Percentiles rank a stretch among this genome's conserved stretches.
Conservation (phyloP, 2,329 filamentous ascomycete species). For the Hypoxylon sp. region DNA sequence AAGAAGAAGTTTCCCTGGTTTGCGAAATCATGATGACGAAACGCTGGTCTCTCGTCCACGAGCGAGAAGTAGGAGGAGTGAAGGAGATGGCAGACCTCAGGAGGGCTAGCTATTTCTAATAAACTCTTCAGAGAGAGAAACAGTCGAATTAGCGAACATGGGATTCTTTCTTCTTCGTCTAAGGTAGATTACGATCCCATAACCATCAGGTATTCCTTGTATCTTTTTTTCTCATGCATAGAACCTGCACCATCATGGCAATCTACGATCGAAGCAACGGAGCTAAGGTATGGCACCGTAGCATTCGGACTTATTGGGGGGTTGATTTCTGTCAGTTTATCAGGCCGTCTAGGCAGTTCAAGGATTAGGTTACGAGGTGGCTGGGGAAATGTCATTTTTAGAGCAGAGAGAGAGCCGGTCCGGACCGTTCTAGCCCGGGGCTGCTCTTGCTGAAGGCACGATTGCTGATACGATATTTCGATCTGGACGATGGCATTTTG, state of each 20-base stretch:
- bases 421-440: conserved; percentile 11
- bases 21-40: conserved; percentile 50
- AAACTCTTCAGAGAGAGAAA: conserved; percentile 6
- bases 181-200: conserved; percentile 10
- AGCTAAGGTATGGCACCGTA: conserved; percentile 4
- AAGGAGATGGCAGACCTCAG: conserved; percentile 1
- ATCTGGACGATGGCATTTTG: too few species aligned
- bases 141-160: conserved; percentile 6
- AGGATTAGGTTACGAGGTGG: too few species aligned
- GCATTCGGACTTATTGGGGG: conserved; percentile 3
- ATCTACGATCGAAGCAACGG: neutral
- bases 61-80: conserved; percentile 8
- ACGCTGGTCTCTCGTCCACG: conserved; percentile 3
- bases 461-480: neutral
- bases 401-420: neutral
- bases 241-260: neutral
- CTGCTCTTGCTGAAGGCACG: conserved; percentile 4
- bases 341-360: neutral
- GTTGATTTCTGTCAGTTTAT: neutral
- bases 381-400: neutral
- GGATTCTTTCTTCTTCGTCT: neutral
- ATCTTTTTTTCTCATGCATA: neutral
- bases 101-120: conserved; percentile 13
- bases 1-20: conserved; percentile 76
- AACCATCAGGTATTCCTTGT: neutral